These are phyloP conservation scores for Ophiostoma sp. DNA, from an alignment of 2,329 filamentous ascomycete species.

Conservation along the genomic window DNA sequence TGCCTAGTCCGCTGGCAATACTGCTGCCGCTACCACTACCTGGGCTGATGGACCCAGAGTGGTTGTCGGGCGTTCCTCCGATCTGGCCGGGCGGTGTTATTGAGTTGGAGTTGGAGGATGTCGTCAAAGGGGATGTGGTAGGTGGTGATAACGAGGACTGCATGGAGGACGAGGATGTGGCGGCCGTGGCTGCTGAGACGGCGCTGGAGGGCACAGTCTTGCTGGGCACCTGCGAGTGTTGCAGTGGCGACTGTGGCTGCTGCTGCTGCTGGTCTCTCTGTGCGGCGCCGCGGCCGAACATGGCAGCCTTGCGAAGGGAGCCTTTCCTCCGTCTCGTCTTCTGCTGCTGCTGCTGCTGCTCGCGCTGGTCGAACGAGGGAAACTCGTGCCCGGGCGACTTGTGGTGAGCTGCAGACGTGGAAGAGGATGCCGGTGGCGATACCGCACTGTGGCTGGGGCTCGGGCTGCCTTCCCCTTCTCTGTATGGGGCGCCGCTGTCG, in stretches of 20 bases:
- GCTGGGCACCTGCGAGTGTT: not conserved
- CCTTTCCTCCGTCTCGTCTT: slow-evolving; percentile 67
- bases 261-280: slow-evolving; percentile 44
- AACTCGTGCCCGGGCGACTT: slow-evolving; percentile 27
- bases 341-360: slow-evolving; percentile 33
- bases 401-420: too few species aligned
- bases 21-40: slow-evolving; percentile 15
- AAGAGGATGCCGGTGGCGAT: too few species aligned
- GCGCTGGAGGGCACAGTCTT: slow-evolving; percentile 9
- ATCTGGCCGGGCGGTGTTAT: slow-evolving; percentile 5
- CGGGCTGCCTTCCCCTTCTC: too few species aligned
- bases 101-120: not conserved
- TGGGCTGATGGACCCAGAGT: slow-evolving; percentile 25
- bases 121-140: not conserved
- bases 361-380: not conserved
- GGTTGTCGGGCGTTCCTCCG: not conserved
- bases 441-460: too few species aligned
- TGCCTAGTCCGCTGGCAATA: slow-evolving; percentile 37
- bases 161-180: not conserved
- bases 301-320: slow-evolving; percentile 78
- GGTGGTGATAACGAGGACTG: not conserved
- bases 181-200: slow-evolving; percentile 12
- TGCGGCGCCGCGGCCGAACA: slow-evolving; percentile 64
- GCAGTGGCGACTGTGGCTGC: not conserved
- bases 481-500: too few species aligned